Evolutionary conservation across 768 basidiomycete genomes (phyloP).

Genomic region (Trametes cingulata): DNA sequence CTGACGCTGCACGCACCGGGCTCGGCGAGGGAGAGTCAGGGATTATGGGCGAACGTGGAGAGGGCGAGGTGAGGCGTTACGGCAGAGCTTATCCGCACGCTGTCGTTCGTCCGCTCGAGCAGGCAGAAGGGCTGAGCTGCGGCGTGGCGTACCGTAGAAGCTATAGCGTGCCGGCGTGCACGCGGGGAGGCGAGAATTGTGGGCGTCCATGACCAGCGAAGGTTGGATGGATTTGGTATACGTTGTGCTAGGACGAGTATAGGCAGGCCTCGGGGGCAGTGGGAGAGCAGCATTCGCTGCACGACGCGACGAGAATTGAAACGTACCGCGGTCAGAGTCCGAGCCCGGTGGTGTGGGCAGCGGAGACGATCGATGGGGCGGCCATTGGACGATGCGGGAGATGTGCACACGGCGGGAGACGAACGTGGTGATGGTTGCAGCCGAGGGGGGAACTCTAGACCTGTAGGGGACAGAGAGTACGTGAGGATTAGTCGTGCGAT

Average conservation of each 20-base stretch:
- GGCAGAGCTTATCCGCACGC: background rate
- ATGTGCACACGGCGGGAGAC: background rate
- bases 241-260: background rate
- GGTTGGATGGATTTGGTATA: background rate
- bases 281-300: background rate
- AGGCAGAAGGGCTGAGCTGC: background rate
- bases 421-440: slow-evolving; percentile 12
- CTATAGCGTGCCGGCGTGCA: too few species aligned
- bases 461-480: background rate
- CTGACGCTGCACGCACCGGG: background rate
- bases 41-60: background rate
- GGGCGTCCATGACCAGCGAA: background rate
- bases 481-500: slow-evolving; percentile 13
- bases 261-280: background rate
- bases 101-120: background rate
- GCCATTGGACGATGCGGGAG: slow-evolving; percentile 7
- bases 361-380: background rate
- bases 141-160: too few species aligned
- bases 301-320: background rate
- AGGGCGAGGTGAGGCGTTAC: background rate
- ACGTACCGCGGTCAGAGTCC: background rate
- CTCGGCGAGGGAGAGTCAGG: background rate
- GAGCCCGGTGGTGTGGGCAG: background rate
- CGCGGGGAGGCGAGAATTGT: background rate
- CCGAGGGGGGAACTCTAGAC: background rate